Base-by-base conservation (phyloP, 1,139 yeast genomes). In the Blastobotrys elegans region DNA sequence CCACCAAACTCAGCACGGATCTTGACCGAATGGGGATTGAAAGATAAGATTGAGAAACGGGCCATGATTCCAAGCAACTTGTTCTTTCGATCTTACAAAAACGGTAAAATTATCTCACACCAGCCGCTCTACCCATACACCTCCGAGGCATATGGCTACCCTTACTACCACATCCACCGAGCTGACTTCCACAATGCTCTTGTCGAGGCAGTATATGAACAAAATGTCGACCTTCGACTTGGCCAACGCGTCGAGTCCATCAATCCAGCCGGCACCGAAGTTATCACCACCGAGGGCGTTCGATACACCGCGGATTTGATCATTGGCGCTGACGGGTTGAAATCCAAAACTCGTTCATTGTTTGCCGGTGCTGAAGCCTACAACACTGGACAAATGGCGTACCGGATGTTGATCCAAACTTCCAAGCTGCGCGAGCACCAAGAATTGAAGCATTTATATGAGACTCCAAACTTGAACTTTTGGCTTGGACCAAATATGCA, bases 261-360 rank as follows among this genome's bases (percentile, higher is more conserved):
- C 22, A 67, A 67, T 49, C 61, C 56, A 39, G 56, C 57, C 4
- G 46, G 55, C 2, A 54, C 56, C 7, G 47, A 56, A 2, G 66
- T 68, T n/a, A 52, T 54, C n/a, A 57, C 64, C 13, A 51, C 54
- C 4, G 57, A 60, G 43, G 70, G 70, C 17, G 40, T 46, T 4
- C 48, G 45, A 3, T 58, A 52, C 40, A 33, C 51, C 2, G 69
- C 56, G 3, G 71, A 67, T 50, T 56, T 67, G 35, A 57, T 67
- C 16, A 55, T 67, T 45, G 71, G 71, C 3, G 67, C 67, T 38
- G 71, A 67, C 51, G 71, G 71, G 1, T 61, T 59, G 45, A 62
- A 62, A 52, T 61, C 67, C 13, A 49, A 51, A 14, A 41, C 56
- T 21, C 37, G 56, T 16, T 46, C 54, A 3, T 48, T 56, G 27